A percentile compares a stretch with the other conserved stretches of the same genome.
These are phyloP conservation scores for Hymenoscyphus occultus DNA, from an alignment of 2,329 filamentous ascomycete genomes.

Conservation along the genomic window DNA sequence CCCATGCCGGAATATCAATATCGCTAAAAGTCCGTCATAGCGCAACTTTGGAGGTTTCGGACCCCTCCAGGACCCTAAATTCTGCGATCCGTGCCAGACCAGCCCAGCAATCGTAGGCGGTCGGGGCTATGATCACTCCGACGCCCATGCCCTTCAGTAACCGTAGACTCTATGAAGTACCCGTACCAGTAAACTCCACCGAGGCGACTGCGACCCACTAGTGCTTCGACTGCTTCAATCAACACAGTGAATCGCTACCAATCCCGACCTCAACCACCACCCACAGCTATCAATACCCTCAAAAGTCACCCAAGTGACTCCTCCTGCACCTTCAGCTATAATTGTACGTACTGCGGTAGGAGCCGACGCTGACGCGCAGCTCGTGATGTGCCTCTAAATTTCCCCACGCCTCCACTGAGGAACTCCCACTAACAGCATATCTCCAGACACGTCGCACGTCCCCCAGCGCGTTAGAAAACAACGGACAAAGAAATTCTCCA, in stretches of 20 bases:
- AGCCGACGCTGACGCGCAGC: constrained; percentile 2
- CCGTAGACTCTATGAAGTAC: background rate
- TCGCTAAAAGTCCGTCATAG: background rate
- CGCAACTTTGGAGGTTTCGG: background rate
- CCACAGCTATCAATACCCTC: background rate
- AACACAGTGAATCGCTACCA: background rate
- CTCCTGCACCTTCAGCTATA: background rate
- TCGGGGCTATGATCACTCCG: no score
- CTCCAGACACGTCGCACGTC: constrained; percentile 26
- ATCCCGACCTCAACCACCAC: background rate
- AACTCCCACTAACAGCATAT: constrained; percentile 16
- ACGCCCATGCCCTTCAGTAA: background rate
- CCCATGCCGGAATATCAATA: no score
- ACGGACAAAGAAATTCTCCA: constrained; percentile 26
- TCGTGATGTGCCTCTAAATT: background rate
- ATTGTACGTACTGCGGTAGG: background rate
- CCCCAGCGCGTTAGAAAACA: constrained; percentile 20
- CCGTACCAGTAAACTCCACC: background rate
- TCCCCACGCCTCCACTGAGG: constrained; percentile 9
- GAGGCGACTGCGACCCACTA: background rate
- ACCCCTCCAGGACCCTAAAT: background rate
- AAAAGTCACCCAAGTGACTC: background rate
- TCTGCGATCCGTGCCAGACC: background rate
- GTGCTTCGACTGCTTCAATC: background rate
- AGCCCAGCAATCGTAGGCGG: background rate